Conservation (phyloP, 202 grass and related monocot genomes). For the Dendrocalamus latiflorus region DNA sequence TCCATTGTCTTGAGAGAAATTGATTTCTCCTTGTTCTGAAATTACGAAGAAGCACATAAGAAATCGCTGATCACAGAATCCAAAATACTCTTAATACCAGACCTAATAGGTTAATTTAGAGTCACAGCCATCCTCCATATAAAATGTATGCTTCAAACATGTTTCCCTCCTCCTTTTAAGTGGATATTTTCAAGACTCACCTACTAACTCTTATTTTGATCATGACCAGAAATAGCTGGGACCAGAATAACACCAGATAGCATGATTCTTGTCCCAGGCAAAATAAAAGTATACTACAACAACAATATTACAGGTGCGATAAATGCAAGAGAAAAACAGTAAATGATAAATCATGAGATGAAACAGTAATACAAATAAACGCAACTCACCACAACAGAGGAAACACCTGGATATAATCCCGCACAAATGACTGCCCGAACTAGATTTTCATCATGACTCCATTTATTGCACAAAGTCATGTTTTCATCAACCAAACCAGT, state of each 20-base stretch:
- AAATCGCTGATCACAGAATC: not conserved
- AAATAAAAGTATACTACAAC: not conserved
- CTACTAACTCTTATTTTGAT: not conserved
- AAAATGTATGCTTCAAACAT: not conserved
- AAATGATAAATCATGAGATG: not conserved
- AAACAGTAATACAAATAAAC: slow-evolving; percentile 3
- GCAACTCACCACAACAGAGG: slow-evolving; percentile 79
- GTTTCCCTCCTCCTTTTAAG: not conserved
- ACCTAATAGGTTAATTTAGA: not conserved
- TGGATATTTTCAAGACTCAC: not conserved
- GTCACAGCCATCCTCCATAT: not conserved
- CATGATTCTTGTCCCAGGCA: not conserved
- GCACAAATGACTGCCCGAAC: slow-evolving; percentile 90
- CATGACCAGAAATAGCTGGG: not conserved
- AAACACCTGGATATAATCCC: slow-evolving; percentile 95
- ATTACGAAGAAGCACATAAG: slow-evolving; percentile 23
- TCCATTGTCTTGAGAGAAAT: slow-evolving; percentile 98
- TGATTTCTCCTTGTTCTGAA: slow-evolving; percentile 93
- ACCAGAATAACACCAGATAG: not conserved
- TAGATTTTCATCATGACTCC: slow-evolving; percentile 87
- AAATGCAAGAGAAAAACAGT: not conserved
- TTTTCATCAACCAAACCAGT: slow-evolving; percentile 79
- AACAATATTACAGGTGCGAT: not conserved
- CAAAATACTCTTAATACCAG: not conserved
- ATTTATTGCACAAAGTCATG: slow-evolving; percentile 70